Conservation (phyloP, 2,329 filamentous ascomycete species). For the Pestalotiopsis sp. region DNA sequence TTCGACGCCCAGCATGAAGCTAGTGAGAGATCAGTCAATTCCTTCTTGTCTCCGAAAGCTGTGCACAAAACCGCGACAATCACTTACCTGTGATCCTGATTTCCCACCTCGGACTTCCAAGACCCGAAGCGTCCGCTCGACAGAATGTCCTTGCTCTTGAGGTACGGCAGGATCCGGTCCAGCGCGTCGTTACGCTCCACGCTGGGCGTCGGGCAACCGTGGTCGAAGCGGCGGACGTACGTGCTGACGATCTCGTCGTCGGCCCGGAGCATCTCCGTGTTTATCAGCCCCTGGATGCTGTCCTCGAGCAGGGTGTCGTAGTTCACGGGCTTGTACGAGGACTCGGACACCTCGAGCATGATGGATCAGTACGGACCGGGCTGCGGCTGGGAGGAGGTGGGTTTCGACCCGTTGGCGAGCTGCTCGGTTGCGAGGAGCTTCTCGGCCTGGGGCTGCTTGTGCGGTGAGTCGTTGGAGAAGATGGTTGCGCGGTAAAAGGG, state of each 20-base stretch:
- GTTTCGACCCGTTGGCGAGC: conserved; percentile 81
- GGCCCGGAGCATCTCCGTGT: conserved; percentile 92
- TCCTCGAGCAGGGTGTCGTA: conserved; percentile 80
- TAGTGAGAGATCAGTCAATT: background rate
- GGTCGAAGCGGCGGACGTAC: conserved; percentile 96
- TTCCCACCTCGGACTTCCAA: conserved; percentile 94
- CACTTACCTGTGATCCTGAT: conserved; percentile 80
- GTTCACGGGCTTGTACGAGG: conserved; percentile 90
- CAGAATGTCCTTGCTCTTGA: conserved; percentile 87
- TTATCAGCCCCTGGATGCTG: conserved; percentile 92
- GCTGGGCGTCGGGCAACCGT: conserved; percentile 94
- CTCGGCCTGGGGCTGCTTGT: conserved; percentile 87
- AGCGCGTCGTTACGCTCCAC: conserved; percentile 95
- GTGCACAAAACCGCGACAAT: background rate
- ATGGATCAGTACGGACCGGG: conserved; percentile 98
- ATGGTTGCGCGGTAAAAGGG: conserved; percentile 99
- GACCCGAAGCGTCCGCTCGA: conserved; percentile 95
- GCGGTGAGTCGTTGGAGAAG: conserved; percentile 99
- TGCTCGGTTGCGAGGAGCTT: conserved; percentile 85
- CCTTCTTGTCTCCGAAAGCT: background rate
- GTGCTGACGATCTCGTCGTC: conserved; percentile 95
- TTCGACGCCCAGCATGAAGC: conserved; percentile 92
- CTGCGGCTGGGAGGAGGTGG: conserved; percentile 69
- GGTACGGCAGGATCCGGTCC: conserved; percentile 86
- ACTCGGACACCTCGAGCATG: conserved; percentile 98